Conservation (phyloP, 176 grass and related monocot genomes). For the Oryza glumipatula region DNA sequence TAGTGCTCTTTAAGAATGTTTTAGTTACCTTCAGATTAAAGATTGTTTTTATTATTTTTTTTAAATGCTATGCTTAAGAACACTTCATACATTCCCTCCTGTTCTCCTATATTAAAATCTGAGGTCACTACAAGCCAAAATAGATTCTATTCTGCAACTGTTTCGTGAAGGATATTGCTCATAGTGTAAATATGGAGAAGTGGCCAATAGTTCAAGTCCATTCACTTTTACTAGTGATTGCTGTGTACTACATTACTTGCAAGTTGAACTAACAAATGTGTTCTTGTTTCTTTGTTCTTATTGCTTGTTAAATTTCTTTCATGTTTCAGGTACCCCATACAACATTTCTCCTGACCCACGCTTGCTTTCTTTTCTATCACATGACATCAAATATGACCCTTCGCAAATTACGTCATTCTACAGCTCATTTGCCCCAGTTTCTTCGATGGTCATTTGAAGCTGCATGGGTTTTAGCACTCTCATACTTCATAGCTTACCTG, state of each 20-base stretch:
- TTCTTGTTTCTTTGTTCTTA: background rate
- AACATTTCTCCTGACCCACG: constrained; percentile 84
- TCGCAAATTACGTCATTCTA: constrained; percentile 66
- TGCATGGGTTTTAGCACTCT: constrained; percentile 79
- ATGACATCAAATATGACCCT: constrained; percentile 91
- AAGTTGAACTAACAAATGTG: background rate
- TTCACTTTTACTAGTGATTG: constrained; percentile 24
- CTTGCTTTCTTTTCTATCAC: constrained; percentile 94
- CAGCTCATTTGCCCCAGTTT: constrained; percentile 64
- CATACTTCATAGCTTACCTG: constrained; percentile 93
- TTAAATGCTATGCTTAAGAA: background rate
- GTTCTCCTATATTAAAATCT: background rate
- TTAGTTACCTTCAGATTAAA: background rate
- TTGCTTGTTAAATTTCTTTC: constrained; percentile 27
- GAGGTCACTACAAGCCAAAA: background rate
- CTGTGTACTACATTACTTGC: background rate
- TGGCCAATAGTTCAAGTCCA: background rate
- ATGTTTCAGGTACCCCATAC: constrained; percentile 86
- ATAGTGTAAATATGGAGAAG: background rate
- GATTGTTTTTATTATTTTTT: no score
- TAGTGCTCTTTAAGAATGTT: background rate
- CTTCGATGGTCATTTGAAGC: constrained; percentile 67
- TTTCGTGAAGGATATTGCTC: background rate
- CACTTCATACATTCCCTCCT: background rate
- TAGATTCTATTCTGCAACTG: background rate